phyloP scores from a whole-genome alignment of 108 stramenopile species.

The Parmales sp. region DNA sequence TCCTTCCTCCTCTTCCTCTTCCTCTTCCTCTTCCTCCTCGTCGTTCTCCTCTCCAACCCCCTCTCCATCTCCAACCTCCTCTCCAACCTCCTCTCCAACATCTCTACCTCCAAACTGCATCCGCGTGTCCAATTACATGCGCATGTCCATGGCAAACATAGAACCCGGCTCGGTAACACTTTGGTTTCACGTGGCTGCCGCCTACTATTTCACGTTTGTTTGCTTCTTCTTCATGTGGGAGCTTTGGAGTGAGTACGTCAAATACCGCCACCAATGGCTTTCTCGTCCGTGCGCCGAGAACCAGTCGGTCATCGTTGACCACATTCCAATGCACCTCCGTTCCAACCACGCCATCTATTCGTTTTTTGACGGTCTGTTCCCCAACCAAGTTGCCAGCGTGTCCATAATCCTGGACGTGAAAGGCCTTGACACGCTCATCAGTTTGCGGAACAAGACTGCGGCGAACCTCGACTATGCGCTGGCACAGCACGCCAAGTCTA shows the following conservation, averaged over 20 bases:
- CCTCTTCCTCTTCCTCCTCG: neutral
- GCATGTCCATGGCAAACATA: neutral
- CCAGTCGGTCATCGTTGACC: neutral
- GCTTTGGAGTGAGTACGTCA: neutral
- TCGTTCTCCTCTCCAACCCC: neutral
- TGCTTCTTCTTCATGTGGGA: neutral
- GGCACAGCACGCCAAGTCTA: neutral
- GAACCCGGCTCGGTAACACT: neutral
- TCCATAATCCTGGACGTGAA: neutral
- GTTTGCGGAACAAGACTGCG: neutral
- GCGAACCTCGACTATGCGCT: neutral
- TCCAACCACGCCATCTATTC: neutral
- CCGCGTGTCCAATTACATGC: neutral
- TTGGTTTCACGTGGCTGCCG: neutral
- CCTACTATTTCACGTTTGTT: neutral
- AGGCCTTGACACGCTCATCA: neutral
- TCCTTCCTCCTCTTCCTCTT: no score
- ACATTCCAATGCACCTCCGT: slow-evolving; percentile 1
- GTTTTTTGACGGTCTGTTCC: neutral
- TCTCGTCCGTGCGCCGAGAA: neutral
- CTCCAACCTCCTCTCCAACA: neutral
- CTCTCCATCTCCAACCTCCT: neutral
- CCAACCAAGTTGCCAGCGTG: neutral
- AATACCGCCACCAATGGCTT: neutral
- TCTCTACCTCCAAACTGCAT: neutral